A percentile compares a stretch with the other conserved stretches of the same genome.
Conservation (phyloP, 2,329 filamentous ascomycete genomes). For the Cladosporium colombiae region DNA sequence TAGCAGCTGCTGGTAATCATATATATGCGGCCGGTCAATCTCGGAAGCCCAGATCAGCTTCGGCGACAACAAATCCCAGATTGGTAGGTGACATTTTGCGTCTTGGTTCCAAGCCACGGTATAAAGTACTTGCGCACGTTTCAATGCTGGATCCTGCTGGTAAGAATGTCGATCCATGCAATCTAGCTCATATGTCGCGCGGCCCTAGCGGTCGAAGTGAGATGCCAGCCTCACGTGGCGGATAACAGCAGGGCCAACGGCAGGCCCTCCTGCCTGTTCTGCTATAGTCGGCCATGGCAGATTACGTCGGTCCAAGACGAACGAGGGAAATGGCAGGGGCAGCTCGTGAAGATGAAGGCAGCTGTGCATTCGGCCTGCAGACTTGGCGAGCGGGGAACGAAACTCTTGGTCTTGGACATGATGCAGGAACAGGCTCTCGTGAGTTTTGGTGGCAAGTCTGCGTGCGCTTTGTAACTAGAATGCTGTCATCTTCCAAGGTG, state of each 20-base stretch:
- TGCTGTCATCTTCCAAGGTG: too few relatives aligned
- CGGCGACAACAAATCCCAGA: background rate
- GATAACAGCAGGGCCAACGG: background rate
- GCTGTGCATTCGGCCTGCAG: background rate
- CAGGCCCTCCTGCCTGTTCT: constrained; percentile 15
- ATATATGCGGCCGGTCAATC: background rate
- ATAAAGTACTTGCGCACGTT: background rate
- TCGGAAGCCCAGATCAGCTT: background rate
- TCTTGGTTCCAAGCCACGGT: constrained; percentile 7
- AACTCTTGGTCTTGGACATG: background rate
- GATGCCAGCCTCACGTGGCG: background rate
- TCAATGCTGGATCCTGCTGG: background rate
- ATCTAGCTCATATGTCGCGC: background rate
- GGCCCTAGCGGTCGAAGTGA: background rate
- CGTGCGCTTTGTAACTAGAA: too few relatives aligned
- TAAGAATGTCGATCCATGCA: constrained; percentile 4
- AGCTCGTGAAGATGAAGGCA: background rate
- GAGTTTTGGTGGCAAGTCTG: too few relatives aligned
- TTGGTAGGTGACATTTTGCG: constrained; percentile 14
- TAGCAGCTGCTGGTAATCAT: background rate
- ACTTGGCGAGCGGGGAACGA: background rate
- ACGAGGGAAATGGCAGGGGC: background rate
- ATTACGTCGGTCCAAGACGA: constrained; percentile 16
- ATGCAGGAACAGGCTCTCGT: too few relatives aligned
- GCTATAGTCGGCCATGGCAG: constrained; percentile 10